Evolutionary conservation across 2,329 filamentous ascomycete genomes (phyloP).

Genomic region (Stromatinia cepivora): DNA sequence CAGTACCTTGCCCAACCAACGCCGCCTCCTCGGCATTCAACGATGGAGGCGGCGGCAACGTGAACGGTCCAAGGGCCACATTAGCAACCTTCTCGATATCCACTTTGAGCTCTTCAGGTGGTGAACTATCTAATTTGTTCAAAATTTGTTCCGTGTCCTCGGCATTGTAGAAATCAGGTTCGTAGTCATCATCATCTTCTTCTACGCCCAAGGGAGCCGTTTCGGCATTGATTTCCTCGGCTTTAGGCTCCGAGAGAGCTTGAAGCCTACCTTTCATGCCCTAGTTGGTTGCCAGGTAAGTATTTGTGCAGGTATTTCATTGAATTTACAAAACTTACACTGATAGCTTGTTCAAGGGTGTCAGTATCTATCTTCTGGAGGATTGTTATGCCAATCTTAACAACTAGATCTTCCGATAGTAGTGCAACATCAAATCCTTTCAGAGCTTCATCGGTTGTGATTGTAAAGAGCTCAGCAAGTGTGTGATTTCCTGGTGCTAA

Average conservation of each 20-base stretch:
- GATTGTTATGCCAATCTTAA: constrained; percentile 79
- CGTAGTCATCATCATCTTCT: constrained; percentile 88
- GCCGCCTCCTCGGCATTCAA: constrained; percentile 70
- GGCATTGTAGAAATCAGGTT: constrained; percentile 74
- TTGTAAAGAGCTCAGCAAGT: constrained; percentile 80
- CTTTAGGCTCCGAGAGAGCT: constrained; percentile 39
- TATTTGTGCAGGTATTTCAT: constrained; percentile 10
- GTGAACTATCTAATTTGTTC: constrained; percentile 72
- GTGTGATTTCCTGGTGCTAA: constrained; percentile 74
- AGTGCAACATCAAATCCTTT: constrained; percentile 80
- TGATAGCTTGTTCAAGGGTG: constrained; percentile 70
- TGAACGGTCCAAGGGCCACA: constrained; percentile 68
- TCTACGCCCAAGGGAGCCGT: constrained; percentile 64
- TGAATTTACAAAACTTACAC: constrained; percentile 51
- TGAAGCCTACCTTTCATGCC: constrained; percentile 53
- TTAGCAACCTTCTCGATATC: constrained; percentile 45
- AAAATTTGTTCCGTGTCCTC: constrained; percentile 77
- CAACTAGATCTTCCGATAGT: constrained; percentile 72
- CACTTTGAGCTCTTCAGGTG: constrained; percentile 53
- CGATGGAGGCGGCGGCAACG: constrained; percentile 72
- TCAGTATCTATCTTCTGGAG: constrained; percentile 69
- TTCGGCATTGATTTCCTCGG: constrained; percentile 52
- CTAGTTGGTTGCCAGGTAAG: constrained; percentile 35
- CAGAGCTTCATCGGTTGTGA: constrained; percentile 73
- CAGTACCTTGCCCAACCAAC: constrained; percentile 72